Percentiles rank a stretch among this genome's conserved stretches.
Evolutionary conservation across 2,329 filamentous ascomycete genomes (phyloP).

Genomic region (Alternaria triticina): DNA sequence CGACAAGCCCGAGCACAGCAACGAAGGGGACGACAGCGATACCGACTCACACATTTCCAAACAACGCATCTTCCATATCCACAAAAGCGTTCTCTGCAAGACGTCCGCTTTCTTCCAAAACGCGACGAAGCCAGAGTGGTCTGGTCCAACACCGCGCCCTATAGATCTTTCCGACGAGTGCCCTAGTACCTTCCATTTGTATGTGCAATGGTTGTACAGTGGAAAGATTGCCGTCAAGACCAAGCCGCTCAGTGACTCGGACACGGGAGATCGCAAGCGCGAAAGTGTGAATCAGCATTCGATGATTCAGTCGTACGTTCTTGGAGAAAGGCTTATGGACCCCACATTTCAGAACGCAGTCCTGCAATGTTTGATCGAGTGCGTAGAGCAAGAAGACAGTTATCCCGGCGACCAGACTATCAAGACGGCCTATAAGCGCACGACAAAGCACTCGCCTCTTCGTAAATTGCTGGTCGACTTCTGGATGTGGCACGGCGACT

Average conservation of each 20-base stretch:
- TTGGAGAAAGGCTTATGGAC: not conserved
- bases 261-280: not conserved
- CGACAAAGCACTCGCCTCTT: not conserved
- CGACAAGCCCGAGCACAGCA: not conserved
- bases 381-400: not conserved
- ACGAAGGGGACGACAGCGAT: not conserved
- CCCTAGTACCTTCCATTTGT: not conserved
- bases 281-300: not conserved
- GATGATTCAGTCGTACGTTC: not conserved
- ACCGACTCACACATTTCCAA: not conserved
- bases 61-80: not conserved
- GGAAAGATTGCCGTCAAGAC: not conserved
- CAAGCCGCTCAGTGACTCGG: not conserved
- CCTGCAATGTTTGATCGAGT: not conserved
- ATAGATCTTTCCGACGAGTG: not conserved
- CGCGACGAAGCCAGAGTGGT: not conserved
- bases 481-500: not conserved
- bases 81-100: not conserved
- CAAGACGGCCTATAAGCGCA: not conserved
- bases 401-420: too few species aligned
- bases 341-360: not conserved
- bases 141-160: not conserved
- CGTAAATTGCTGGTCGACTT: not conserved
- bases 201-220: not conserved
- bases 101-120: not conserved